A percentile compares a stretch with the other conserved stretches of the same genome.
Conservation (phyloP, 129 eudicot genomes). For the Helianthus tuberosus region DNA sequence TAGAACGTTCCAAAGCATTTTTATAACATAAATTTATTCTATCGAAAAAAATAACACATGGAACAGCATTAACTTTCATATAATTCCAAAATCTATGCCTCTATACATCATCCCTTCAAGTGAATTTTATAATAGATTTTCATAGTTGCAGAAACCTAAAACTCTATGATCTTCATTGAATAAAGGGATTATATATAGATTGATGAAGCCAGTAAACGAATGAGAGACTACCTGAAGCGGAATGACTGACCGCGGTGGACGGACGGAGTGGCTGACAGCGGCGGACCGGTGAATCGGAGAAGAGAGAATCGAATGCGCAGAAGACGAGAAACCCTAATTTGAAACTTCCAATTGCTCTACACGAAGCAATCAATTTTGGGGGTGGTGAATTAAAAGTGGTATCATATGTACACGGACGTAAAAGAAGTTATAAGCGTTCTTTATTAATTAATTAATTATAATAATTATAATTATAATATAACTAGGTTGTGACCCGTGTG, state of each 20-base stretch:
- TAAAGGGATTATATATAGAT: neutral
- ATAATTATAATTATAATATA: too few species aligned
- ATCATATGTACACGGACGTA: too few species aligned
- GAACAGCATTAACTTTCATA: neutral
- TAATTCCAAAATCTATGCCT: neutral
- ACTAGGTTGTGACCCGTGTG: too few species aligned
- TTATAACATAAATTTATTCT: neutral
- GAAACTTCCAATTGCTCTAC: neutral
- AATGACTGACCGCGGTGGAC: neutral
- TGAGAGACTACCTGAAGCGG: slow-evolving; percentile 4
- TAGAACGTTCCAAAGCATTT: neutral
- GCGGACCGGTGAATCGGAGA: neutral
- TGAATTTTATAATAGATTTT: too few species aligned
- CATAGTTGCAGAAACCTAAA: neutral
- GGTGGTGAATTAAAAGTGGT: too few species aligned
- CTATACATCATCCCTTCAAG: neutral
- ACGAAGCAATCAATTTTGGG: too few species aligned
- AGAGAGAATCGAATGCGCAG: neutral
- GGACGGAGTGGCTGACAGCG: neutral
- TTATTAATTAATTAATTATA: too few species aligned
- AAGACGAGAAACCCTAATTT: neutral
- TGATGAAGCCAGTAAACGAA: neutral
- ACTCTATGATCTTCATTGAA: neutral
- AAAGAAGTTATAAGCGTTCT: too few species aligned
- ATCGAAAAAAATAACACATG: neutral